Conservation (phyloP, 345 rosid genomes). For the Acer campestre region DNA sequence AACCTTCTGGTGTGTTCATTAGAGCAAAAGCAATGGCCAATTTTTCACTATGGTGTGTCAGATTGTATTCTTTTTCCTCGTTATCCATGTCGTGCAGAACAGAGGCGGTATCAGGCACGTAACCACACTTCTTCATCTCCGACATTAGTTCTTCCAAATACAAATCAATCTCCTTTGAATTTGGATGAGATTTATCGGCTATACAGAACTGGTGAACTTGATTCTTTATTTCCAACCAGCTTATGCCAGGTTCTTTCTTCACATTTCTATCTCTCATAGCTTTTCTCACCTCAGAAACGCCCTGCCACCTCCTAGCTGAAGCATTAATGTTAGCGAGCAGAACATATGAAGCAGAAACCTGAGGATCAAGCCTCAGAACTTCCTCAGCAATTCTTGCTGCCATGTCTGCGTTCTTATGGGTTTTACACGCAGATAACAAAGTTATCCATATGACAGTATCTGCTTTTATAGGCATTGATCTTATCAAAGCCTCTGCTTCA, state of each 20-base stretch:
- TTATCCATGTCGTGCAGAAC: conserved; percentile 77
- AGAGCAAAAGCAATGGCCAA: conserved; percentile 76
- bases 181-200: conserved; percentile 66
- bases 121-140: conserved; percentile 70
- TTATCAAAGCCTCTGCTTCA: conserved; percentile 65
- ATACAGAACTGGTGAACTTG: conserved; percentile 59
- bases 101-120: conserved; percentile 62
- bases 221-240: conserved; percentile 76
- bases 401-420: conserved; percentile 57
- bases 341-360: conserved; percentile 69
- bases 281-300: conserved; percentile 64
- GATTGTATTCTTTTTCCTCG: conserved; percentile 72
- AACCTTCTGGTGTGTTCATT: conserved; percentile 49
- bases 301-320: conserved; percentile 61
- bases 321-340: conserved; percentile 73
- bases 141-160: conserved; percentile 58
- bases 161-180: conserved; percentile 50
- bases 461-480: conserved; percentile 63
- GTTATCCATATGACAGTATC: conserved; percentile 79
- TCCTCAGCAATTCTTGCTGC: conserved; percentile 61
- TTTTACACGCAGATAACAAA: conserved; percentile 70
- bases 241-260: conserved; percentile 79
- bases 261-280: conserved; percentile 63
- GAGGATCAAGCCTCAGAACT: conserved; percentile 58
- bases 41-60: conserved; percentile 77